Conservation (phyloP, 1,139 yeast genomes). For the Saccharomyces uvarum region DNA sequence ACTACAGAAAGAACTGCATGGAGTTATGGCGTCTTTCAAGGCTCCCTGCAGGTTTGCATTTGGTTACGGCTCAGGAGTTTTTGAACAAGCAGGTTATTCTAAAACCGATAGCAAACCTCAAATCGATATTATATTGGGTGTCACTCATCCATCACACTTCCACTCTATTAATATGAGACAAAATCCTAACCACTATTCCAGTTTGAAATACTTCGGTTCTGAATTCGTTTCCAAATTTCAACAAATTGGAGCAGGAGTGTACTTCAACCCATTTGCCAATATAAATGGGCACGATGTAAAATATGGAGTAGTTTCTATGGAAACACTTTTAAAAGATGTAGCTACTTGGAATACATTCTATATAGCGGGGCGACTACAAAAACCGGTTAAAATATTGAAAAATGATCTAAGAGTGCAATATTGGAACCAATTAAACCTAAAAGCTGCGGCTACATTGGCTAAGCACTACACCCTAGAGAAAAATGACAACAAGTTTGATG, state of each 20-base stretch:
- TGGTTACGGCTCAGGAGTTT: constrained; percentile 95
- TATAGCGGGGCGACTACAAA: constrained; percentile 87
- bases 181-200: constrained; percentile 70
- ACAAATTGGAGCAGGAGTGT: constrained; percentile 81
- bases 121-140: constrained; percentile 82
- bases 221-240: constrained; percentile 53
- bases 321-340: constrained; percentile 56
- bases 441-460: constrained; percentile 73
- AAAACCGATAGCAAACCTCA: constrained; percentile 47
- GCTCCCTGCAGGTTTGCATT: constrained; percentile 70
- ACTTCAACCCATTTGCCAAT: constrained; percentile 82
- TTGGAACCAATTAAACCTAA: constrained; percentile 68
- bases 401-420: constrained; percentile 55
- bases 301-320: constrained; percentile 74
- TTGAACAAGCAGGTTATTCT: constrained; percentile 59
- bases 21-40: constrained; percentile 46
- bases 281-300: constrained; percentile 61
- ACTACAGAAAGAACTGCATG: constrained; percentile 41
- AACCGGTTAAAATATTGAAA: constrained; percentile 75
- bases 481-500: constrained; percentile 42
- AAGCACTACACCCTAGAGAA: constrained; percentile 42
- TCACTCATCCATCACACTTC: constrained; percentile 64
- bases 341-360: constrained; percentile 79
- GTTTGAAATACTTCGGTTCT: constrained; percentile 54
- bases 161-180: constrained; percentile 63